These are phyloP conservation scores for Wickerhamiella infanticola DNA, from an alignment of 1,139 yeast species.

Conservation along the genomic window DNA sequence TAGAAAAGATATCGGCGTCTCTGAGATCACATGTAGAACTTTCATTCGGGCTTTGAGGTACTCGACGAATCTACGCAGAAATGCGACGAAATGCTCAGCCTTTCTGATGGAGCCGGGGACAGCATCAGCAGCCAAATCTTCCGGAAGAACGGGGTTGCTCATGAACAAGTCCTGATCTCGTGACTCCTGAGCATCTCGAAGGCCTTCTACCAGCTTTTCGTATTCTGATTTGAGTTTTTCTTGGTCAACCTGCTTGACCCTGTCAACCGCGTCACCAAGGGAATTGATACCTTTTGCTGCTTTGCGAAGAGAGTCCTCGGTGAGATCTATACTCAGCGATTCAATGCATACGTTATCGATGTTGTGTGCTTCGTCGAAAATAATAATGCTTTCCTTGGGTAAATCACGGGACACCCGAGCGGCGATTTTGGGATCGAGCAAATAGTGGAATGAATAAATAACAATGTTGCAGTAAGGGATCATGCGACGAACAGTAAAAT, in stretches of 20 bases:
- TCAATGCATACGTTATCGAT: constrained; percentile 97
- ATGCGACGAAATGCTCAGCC: constrained; percentile 93
- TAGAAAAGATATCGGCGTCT: constrained; percentile 82
- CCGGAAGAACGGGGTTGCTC: constrained; percentile 77
- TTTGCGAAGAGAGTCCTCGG: constrained; percentile 64
- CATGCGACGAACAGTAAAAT: constrained; percentile 96
- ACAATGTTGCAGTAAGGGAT: constrained; percentile 87
- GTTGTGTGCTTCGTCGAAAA: constrained; percentile 96
- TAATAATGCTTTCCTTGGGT: constrained; percentile 83
- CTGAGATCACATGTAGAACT: constrained; percentile 90
- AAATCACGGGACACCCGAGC: constrained; percentile 87
- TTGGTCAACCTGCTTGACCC: constrained; percentile 69
- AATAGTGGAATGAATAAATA: constrained; percentile 90
- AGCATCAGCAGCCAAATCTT: constrained; percentile 77
- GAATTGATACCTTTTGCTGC: constrained; percentile 74
- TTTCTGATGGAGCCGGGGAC: constrained; percentile 93
- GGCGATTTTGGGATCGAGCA: constrained; percentile 92
- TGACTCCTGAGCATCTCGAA: constrained; percentile 50
- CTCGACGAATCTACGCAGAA: constrained; percentile 81
- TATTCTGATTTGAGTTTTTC: constrained; percentile 78
- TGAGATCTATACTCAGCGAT: constrained; percentile 74
- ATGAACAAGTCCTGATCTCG: constrained; percentile 68
- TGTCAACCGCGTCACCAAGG: constrained; percentile 54
- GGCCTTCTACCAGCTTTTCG: constrained; percentile 77
- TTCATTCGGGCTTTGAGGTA: constrained; percentile 95